Evolutionary conservation across 306 rosid genomes (phyloP).

Genomic region (Biancaea sappan): DNA sequence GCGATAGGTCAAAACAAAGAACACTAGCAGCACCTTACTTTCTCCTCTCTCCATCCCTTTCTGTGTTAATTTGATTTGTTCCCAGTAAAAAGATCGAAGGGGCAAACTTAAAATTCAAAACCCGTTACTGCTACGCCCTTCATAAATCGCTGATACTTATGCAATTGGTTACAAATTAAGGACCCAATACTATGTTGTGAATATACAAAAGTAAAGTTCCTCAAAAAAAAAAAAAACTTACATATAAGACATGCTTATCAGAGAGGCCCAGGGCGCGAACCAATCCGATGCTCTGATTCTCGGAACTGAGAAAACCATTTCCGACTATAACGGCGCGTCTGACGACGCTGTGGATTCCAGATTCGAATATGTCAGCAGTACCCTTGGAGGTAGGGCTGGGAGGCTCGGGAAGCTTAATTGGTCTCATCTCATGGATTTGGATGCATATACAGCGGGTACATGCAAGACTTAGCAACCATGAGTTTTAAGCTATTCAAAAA

Average conservation of each 20-base stretch:
- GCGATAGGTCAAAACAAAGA: neutral
- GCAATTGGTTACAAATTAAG: neutral
- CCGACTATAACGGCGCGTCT: constrained; percentile 89
- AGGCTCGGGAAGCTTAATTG: constrained; percentile 81
- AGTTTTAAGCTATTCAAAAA: neutral
- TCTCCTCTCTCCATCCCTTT: neutral
- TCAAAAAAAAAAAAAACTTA: constrained; percentile 23
- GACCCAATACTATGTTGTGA: neutral
- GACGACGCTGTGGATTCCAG: constrained; percentile 71
- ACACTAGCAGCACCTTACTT: neutral
- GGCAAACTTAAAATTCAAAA: constrained; percentile 19
- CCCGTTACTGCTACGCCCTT: neutral
- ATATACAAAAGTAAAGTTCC: neutral
- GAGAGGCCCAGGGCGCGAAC: constrained; percentile 88
- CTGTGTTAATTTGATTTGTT: neutral
- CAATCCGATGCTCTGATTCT: constrained; percentile 90
- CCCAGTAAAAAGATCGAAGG: neutral
- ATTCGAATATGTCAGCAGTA: constrained; percentile 86
- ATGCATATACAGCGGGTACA: neutral
- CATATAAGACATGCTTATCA: constrained; percentile 69
- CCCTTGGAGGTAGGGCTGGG: constrained; percentile 64
- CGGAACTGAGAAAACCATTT: constrained; percentile 68
- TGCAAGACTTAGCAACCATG: neutral
- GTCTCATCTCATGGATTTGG: constrained; percentile 53
- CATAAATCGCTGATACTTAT: neutral